Evolutionary conservation across 164 flowering plant genomes (phyloP), one percentile per base, ranked within the genome.

Genomic region (Vitis amurensis): DNA sequence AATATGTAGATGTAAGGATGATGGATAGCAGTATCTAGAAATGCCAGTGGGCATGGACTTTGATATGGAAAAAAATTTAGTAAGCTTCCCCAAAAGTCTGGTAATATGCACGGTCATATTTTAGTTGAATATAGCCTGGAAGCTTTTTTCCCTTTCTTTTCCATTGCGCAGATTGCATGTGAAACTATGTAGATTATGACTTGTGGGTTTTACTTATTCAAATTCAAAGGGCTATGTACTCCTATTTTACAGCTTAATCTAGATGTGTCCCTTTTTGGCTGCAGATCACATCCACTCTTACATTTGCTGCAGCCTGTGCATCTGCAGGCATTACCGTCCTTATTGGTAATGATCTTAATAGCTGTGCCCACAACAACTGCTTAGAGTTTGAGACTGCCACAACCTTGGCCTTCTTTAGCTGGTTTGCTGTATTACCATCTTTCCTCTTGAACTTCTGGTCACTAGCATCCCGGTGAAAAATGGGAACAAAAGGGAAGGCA

Each of bases 391-490:
- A 85, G 76, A 77, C 82, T 31, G 80, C 88, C 0, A 81, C 86
- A 14, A 82, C 81, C 51, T 76, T 85, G 81, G 85, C 87, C 8
- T 85, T 83, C 68, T 52, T 81, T 19, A 74, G 84, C 69, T 85
- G 89, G 87, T 85, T 83, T 58, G 55, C 80, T 67, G 73, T 79
- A 17, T 58, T 78, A 16, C 89, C 87, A 17, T 85, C 89, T 53
- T 85, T 85, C 66, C 76, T 85, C 17, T 23, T 85, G 56, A 83
- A 85, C 73, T 85, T 85, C 68, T 85, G 89, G 89, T 85, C 89
- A 0, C 76, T 85, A 52, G 89, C 89, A 67, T 77, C 87, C 51
- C 60, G 77, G 66, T 83, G 74, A 82, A 17, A 61, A 53, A 27
- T n/a, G 31, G 44, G 44, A 37, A 37, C 7, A 37, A 49, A 31